These are phyloP conservation scores for Wickerhamomyces mucosus DNA, from an alignment of 805 yeast genomes.

Conservation along the genomic window DNA sequence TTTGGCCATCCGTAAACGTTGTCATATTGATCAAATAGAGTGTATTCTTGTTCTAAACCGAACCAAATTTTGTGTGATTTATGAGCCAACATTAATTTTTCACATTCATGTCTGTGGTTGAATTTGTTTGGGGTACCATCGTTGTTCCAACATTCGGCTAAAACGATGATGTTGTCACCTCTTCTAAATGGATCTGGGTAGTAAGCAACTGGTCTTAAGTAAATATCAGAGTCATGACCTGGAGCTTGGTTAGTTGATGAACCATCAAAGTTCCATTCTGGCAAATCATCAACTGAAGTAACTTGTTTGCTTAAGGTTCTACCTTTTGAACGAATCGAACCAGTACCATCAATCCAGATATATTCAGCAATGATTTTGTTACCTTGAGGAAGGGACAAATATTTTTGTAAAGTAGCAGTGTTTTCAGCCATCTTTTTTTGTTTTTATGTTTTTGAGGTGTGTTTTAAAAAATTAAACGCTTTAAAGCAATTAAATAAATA, in stretches of 20 bases:
- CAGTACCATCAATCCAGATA: conserved; percentile 94
- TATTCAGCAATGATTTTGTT: conserved; percentile 91
- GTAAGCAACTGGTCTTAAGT: conserved; percentile 89
- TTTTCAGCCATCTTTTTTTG: conserved; percentile 45
- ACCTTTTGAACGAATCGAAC: conserved; percentile 89
- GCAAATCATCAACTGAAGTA: conserved; percentile 71
- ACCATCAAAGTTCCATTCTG: conserved; percentile 99
- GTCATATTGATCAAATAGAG: conserved; percentile 86
- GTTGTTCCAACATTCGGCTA: conserved; percentile 95
- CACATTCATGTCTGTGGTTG: conserved; percentile 97
- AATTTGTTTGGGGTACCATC: conserved; percentile 98
- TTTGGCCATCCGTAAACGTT: conserved; percentile 97
- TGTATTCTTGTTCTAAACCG: conserved; percentile 98
- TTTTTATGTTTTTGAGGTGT: conserved; percentile 4
- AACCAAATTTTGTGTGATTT: conserved; percentile 83
- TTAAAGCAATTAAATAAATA: too few relatives aligned
- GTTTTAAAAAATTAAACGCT: too few relatives aligned
- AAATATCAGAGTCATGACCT: conserved; percentile 93
- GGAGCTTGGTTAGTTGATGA: conserved; percentile 98
- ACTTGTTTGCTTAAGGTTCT: conserved; percentile 70
- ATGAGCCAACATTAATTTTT: conserved; percentile 91
- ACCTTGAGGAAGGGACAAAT: conserved; percentile 73
- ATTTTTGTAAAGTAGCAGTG: conserved; percentile 76
- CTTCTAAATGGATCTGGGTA: conserved; percentile 97
- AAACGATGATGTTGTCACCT: conserved; percentile 92